Conservation (phyloP, 1,284 basidiomycete genomes). For the Malassezia dermatis region DNA sequence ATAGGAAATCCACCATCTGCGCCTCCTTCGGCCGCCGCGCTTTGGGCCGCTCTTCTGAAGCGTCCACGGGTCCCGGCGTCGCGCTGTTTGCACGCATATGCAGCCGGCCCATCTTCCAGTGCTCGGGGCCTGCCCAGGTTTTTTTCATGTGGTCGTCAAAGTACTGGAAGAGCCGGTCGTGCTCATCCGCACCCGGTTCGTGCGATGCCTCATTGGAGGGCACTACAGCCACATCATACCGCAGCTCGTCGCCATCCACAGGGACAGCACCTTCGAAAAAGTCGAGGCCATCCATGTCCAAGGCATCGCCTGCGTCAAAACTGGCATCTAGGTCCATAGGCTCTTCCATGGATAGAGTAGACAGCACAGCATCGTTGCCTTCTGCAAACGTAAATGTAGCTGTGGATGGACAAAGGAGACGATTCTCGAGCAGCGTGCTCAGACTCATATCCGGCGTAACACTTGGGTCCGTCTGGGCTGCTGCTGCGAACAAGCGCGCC, state of each 20-base stretch:
- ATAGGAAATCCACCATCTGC: conserved; percentile 76
- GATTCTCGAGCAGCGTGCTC: conserved; percentile 22
- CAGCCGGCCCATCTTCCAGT: conserved; percentile 68
- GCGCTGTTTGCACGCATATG: not conserved
- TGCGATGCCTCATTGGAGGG: conserved; percentile 6
- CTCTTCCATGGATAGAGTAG: conserved; percentile 12
- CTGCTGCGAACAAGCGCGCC: conserved; percentile 23
- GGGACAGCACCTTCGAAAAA: conserved; percentile 42
- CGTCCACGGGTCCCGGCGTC: not conserved
- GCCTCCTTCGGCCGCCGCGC: conserved; percentile 55
- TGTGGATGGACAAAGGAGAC: conserved; percentile 32
- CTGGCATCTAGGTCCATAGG: conserved; percentile 16
- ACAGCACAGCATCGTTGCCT: conserved; percentile 26
- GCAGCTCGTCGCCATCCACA: not conserved
- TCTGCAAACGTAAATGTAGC: conserved; percentile 35
- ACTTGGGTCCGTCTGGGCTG: conserved; percentile 16
- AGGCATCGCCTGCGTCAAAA: conserved; percentile 17
- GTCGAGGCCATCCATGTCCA: conserved; percentile 49
- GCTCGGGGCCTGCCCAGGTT: conserved; percentile 97
- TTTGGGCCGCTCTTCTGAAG: not conserved
- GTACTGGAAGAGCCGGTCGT: conserved; percentile 63
- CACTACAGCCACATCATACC: conserved; percentile 13
- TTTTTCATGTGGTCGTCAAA: conserved; percentile 81
- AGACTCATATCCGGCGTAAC: conserved; percentile 12
- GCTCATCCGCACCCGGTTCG: not conserved